Base-by-base conservation (phyloP, 2,329 filamentous ascomycete genomes). In the Nemania serpens region DNA sequence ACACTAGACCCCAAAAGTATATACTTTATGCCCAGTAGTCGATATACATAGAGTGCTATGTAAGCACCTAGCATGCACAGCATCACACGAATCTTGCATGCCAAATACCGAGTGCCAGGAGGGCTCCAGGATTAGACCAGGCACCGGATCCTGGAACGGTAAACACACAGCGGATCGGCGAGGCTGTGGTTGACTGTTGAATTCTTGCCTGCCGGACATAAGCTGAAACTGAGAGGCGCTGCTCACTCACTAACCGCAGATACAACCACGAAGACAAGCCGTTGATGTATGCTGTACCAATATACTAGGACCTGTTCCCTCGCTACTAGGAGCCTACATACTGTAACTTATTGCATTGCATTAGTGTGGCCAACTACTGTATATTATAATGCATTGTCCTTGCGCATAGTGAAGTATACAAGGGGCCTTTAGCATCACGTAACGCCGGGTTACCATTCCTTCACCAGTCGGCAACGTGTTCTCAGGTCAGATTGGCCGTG, bases 361-460 rank as follows among this genome's bases (percentile, higher is more conserved):
- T 29, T 29, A 29, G 25, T 29, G 25, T 29, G 4, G 25, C 7
- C 25, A 7, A 39, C 36, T 12, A 36, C 34, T 36, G 34, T 12
- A 12, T 17, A 17, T 17, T 11, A 20, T 43, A 51, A 36, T 56
- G 10, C 29, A 22, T 51, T 51, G 36, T 36, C 25, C 29, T 33
- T 54, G 41, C 42, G 49, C 36, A 52, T n/a, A 39, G 11, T 36
- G 12, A 12, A 6, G 34, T 12, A 6, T 39, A 13, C 11, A 39
- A 36, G 12, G n/a, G 12, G 13, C 15, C 50, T 50, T 62, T 62
- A 55, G 59, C 59, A 59, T 62, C 50, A 59, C 55, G 51, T 62
- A 62, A 59, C 37, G 36, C 34, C 18, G 15, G 39, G 34, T 25
- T 52, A 56, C 47, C 49, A 37, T 50, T 43, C 47, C 55, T 42